phyloP scores from a whole-genome alignment of 2,329 filamentous ascomycete genomes.

The Botrytis porri region DNA sequence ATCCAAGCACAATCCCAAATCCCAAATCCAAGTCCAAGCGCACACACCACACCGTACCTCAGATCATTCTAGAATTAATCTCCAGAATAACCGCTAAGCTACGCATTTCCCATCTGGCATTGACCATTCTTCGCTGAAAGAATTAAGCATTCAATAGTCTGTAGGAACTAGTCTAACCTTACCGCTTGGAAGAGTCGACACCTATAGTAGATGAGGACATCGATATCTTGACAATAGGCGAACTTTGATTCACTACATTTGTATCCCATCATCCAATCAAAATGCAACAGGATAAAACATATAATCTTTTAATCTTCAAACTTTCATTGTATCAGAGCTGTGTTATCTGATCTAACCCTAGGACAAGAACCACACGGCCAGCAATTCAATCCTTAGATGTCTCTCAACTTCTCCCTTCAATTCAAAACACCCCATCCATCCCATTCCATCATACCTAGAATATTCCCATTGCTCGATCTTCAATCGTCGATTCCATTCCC shows the following conservation, averaged over 20 bases:
- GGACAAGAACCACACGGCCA: neutral
- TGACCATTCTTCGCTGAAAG: neutral
- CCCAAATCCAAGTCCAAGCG: neutral
- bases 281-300: neutral
- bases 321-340: conserved; percentile 1
- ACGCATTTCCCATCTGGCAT: neutral
- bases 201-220: neutral
- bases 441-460: neutral
- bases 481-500: neutral
- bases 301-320: neutral
- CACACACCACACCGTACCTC: neutral
- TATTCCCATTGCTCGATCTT: neutral
- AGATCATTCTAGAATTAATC: neutral
- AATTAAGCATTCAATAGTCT: neutral
- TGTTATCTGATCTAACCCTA: conserved; percentile 1
- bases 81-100: neutral
- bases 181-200: neutral
- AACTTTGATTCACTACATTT: neutral
- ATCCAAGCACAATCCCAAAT: neutral
- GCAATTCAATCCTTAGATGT: neutral
- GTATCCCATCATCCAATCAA: neutral
- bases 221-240: neutral
- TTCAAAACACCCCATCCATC: neutral
- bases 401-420: neutral
- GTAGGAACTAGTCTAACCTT: neutral